Evolutionary conservation across 2,329 filamentous ascomycete species (phyloP), one percentile per base, ranked within the genome.

Genomic region (Penicillium sp.): DNA sequence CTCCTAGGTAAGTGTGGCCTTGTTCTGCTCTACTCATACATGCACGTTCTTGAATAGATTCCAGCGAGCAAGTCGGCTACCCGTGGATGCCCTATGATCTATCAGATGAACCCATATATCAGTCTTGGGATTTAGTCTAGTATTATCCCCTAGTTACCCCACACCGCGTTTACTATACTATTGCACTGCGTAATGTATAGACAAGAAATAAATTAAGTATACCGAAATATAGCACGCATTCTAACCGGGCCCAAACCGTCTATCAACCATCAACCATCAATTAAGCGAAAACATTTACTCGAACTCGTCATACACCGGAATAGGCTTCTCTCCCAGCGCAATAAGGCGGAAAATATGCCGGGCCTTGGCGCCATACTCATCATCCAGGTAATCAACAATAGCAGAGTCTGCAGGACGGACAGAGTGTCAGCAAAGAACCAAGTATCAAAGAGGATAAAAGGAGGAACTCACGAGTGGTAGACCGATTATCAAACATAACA

Each of bases 311-410:
- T 68, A 68, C 29, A 76, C 75, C 4, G 78, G 75, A 49, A 80
- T 75, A 2, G 78, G 78, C 54, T 78, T 74, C 64, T 80, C 78
- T 17, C 72, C 76, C 66, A 80, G 70, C 8, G 77, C 75, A 58
- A 71, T 71, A 23, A 80, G 69, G n/a, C 78, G 77, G 69, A 80
- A 80, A 40, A 80, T 75, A 59, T 80, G 78, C 37, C 78, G 69
- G 32, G 76, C 69, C 61, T 78, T 74, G 2, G 74, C 74, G 39
- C 72, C 71, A 34, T 72, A 70, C 39, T 79, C 78, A 27, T 77
- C 75, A 46, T 74, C 71, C 33, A 75, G 59, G 55, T 79, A 79
- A 59, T 80, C 78, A 4, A 80, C 76, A 34, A 79, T 78, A 21
- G 77, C 78, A 2, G 78, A 78, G 60, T 80, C 76, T 79, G 51